Evolutionary conservation across 805 yeast genomes (phyloP).

Genomic region (Candida pseudofarinosa): DNA sequence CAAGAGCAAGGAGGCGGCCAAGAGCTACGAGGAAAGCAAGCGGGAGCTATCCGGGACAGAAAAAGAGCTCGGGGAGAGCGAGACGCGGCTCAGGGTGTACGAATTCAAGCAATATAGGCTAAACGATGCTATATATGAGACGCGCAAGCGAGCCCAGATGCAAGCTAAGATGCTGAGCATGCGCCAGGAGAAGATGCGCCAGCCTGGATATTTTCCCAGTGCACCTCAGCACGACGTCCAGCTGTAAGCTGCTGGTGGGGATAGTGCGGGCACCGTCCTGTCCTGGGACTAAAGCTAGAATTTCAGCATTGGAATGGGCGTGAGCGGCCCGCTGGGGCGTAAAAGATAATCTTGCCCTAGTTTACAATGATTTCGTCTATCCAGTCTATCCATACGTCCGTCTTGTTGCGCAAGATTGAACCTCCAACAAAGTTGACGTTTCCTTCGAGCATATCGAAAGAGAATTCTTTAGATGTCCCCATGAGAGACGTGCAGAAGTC

Average conservation of each 20-base stretch:
- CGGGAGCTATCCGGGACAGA: constrained; percentile 7
- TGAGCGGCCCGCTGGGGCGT: no score
- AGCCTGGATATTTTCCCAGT: constrained; percentile 40
- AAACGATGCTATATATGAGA: constrained; percentile 38
- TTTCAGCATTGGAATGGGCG: no score
- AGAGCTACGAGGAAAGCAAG: constrained; percentile 14
- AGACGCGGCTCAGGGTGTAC: constrained; percentile 20
- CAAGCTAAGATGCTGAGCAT: constrained; percentile 30
- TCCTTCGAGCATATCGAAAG: constrained; percentile 68
- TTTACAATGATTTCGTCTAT: constrained; percentile 70
- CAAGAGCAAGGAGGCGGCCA: constrained; percentile 12
- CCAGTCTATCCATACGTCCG: constrained; percentile 71
- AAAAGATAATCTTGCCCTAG: neutral
- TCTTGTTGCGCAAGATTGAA: constrained; percentile 56
- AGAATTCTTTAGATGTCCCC: constrained; percentile 42
- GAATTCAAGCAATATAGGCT: constrained; percentile 37
- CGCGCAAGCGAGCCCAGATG: constrained; percentile 32
- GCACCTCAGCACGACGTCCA: constrained; percentile 13
- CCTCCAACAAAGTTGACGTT: constrained; percentile 70
- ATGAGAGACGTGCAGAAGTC: constrained; percentile 42
- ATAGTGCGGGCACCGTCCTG: no score
- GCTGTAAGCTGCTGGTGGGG: neutral
- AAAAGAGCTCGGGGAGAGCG: constrained; percentile 14
- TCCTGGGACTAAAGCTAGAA: no score
- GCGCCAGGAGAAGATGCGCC: constrained; percentile 25